These are phyloP conservation scores for Sphaerosporella brunnea DNA, from an alignment of 495 filamentous ascomycete species.

Conservation along the genomic window DNA sequence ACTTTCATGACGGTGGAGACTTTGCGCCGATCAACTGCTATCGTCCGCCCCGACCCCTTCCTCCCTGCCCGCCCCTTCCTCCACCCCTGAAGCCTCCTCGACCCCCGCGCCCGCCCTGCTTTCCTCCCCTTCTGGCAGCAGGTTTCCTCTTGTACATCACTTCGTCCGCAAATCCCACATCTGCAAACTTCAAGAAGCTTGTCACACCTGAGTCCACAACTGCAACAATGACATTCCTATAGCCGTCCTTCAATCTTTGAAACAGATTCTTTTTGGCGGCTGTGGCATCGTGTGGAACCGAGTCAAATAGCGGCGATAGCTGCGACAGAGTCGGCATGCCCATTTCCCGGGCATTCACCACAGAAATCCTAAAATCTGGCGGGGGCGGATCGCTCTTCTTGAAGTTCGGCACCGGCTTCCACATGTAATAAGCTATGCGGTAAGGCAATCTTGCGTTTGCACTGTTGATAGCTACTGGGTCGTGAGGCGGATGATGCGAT, in stretches of 20 bases:
- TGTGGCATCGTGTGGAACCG: conserved; percentile 13
- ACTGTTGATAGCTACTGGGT: conserved; percentile 5
- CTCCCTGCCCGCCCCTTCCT: neutral
- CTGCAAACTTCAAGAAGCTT: conserved; percentile 64
- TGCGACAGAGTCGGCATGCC: conserved; percentile 54
- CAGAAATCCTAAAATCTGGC: conserved; percentile 68
- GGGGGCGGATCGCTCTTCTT: conserved; percentile 53
- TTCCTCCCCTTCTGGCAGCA: conserved; percentile 28
- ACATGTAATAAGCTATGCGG: conserved; percentile 55
- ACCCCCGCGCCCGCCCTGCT: conserved; percentile 30
- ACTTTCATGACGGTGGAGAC: no score
- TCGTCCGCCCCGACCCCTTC: neutral
- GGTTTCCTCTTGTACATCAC: conserved; percentile 41
- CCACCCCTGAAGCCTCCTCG: conserved; percentile 24
- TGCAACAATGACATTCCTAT: conserved; percentile 66
- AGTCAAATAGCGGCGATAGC: conserved; percentile 44
- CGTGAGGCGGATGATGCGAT: conserved; percentile 43
- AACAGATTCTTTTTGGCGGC: conserved; percentile 30
- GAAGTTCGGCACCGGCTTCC: conserved; percentile 56
- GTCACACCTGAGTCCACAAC: conserved; percentile 79
- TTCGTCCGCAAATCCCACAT: conserved; percentile 65
- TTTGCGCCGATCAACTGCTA: no score
- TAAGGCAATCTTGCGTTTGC: conserved; percentile 33
- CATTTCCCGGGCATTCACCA: conserved; percentile 56
- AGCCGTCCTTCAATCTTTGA: conserved; percentile 61